Base-by-base conservation (phyloP, 352 stramenopile species). In the Detonula confervacea region DNA sequence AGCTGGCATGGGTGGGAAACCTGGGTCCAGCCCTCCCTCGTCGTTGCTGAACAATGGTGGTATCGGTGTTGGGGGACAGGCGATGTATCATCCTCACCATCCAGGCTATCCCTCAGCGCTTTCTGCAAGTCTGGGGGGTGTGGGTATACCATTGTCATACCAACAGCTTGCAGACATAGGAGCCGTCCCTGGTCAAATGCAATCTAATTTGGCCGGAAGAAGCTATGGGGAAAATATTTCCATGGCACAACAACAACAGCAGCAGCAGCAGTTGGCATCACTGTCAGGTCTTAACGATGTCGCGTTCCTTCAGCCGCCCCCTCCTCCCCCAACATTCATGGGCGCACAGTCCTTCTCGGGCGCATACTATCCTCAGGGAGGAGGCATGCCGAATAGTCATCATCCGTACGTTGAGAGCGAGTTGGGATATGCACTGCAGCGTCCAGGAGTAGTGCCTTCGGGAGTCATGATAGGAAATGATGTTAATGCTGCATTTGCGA, bases 381-480 rank as follows among this genome's bases (percentile, higher is more conserved):
- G 71, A 39, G 61, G 65, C 24, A 66, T 79, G 60, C 42, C 76
- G 67, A 75, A 55, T 18, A 63, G 57, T 61, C 60, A 81, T 71
- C 39, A 73, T 67, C 78, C 44, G 8, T 61, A 78, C 39, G 68
- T 81, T 62, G 78, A 89, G 51, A 70, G 73, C 39, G 88, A 92
- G 46, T 80, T 93, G 30, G 84, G 75, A 16, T 86, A 85, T 73
- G 86, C 88, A 20, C 60, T 93, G 7, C 88, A 91, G 39, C 75
- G 88, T 22, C 88, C 88, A 14, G 88, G 88, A 30, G 81, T 90
- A 29, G 81, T 93, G 47, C 88, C n/a, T n/a, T n/a, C 88, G 47
- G 77, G 72, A 63, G n/a, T n/a, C n/a, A n/a, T n/a, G n/a, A 62
- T 72, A 27, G 57, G 64, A 51, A 62, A 49, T 60, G 72, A 66